Base-by-base conservation (phyloP, 1,284 basidiomycete genomes). In the Rhizoctonia solani region DNA sequence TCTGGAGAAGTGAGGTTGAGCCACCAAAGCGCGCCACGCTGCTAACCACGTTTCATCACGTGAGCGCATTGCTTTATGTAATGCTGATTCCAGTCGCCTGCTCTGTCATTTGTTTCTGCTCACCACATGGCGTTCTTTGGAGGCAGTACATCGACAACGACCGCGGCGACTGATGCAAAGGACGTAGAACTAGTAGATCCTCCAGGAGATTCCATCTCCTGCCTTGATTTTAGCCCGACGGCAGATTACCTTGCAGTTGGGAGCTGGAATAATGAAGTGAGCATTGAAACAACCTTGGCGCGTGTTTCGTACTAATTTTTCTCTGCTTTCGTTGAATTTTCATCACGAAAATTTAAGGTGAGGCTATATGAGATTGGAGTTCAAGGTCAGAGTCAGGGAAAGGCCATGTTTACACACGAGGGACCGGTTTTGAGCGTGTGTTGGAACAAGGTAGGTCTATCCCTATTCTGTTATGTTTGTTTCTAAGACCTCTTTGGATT, bases 351-450 rank as follows among this genome's bases (percentile, higher is more conserved):
- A 41, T 30, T 3, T 4, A 66, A 82, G 80, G 81, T 83, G n/a
- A 76, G 84, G 52, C 75, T 85, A 58, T 86, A 86, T 74, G 81
- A 84, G 72, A 80, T 85, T 69, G 79, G 79, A 61, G 70, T 72
- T 4, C 76, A 77, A 54, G 81, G 82, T 0, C 81, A 82, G 46
- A 49, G 46, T 14, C 46, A 49, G 23, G 46, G 46, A 27, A 49
- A 49, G 46, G 46, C 46, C 6, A 87, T 89, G 82, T 93, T 92
- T 75, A 78, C 81, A 25, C 94, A 96, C 75, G 87, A 92, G 73
- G 91, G 83, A 0, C 92, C 93, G 0, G 91, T 93, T 1, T 76
- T 96, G 69, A 87, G 87, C 71, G 83, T 93, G 4, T 88, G 87
- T 72, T 95, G 93, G 93, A 90, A 87, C 75, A 88, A 87, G 55